Base-by-base conservation (phyloP, 2,329 filamentous ascomycete species). In the Alternaria sp. region DNA sequence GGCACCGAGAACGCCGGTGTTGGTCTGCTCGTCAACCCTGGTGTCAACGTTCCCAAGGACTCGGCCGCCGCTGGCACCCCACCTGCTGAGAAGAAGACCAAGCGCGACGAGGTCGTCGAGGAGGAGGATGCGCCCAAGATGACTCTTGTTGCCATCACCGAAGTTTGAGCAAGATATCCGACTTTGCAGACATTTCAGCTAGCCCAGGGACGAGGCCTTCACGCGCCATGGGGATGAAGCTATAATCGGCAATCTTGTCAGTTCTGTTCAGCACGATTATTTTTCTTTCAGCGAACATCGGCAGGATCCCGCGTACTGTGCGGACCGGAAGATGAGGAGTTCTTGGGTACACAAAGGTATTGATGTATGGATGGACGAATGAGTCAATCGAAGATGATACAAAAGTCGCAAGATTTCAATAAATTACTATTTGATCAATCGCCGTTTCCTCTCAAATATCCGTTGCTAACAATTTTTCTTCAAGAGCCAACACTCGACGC, bases 1-100 rank as follows among this genome's bases (percentile, higher is more conserved):
- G 83, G 83, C 57, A 83, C 83, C 27, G 79, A 80, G 59, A 78
- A 77, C 57, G 78, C 81, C 18, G 83, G 83, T 64, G 72, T 80
- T 45, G 76, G 76, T 65, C 74, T 79, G 28, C 62, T 75, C 27
- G 69, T 78, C 63, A 79, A 77, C 68, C 70, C 77, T 40, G 78
- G 78, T 69, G 64, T 78, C 67, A 78, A 78, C 55, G 77, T 80
- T 38, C 75, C 77, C 30, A 66, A 70, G 45, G 69, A 71, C 62
- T 78, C 74, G n/a, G 77, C 78, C n/a, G 75, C 78, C 30, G 76
- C 76, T 53, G 78, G 78, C 22, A 54, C 61, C n/a, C 38, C 59
- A 14, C 27, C 54, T 11, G 52, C 41, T 16, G 54, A 7, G 49
- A 61, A 62, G 54, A 61, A 62, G 54, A 52, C 22, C 11, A 76